Evolutionary conservation across 2,329 filamentous ascomycete species (phyloP).

Genomic region (Calonectria pseudoturangicola): DNA sequence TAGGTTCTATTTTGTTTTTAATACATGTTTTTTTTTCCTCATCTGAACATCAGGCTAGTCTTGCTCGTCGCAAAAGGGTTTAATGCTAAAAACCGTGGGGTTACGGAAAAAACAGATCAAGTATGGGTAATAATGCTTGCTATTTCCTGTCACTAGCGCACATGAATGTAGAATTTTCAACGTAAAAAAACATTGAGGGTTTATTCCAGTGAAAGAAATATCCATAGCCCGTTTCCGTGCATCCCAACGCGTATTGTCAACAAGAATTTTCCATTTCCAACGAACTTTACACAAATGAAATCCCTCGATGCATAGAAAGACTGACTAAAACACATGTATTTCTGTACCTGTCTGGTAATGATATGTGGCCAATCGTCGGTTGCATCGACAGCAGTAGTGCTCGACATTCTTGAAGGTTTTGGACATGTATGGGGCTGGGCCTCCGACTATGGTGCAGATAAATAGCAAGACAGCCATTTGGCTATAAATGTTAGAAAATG

Average conservation of each 20-base stretch:
- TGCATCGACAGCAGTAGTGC: conserved; percentile 53
- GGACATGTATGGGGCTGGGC: conserved; percentile 41
- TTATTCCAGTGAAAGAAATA: background rate
- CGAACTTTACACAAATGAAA: background rate
- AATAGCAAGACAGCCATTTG: conserved; percentile 50
- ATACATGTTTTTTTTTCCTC: too few species aligned
- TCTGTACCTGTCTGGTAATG: conserved; percentile 51
- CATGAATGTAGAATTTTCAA: too few species aligned
- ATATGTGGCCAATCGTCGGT: conserved; percentile 47
- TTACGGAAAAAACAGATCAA: too few species aligned
- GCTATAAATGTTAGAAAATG: conserved; percentile 19
- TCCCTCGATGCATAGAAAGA: background rate
- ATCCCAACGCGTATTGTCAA: background rate
- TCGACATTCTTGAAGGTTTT: conserved; percentile 50
- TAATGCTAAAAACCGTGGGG: too few species aligned
- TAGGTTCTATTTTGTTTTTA: too few species aligned
- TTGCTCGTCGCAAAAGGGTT: too few species aligned
- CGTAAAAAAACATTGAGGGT: background rate
- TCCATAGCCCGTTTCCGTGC: background rate
- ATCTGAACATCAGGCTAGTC: too few species aligned
- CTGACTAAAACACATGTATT: conserved; percentile 46
- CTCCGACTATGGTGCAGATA: conserved; percentile 46
- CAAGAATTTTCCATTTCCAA: background rate
- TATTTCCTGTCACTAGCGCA: too few species aligned
- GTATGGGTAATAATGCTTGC: too few species aligned